Percentiles rank a stretch among this genome's conserved stretches.
These are phyloP conservation scores for Trichosporon sp. DNA, from an alignment of 1,284 basidiomycete species.

Conservation along the genomic window DNA sequence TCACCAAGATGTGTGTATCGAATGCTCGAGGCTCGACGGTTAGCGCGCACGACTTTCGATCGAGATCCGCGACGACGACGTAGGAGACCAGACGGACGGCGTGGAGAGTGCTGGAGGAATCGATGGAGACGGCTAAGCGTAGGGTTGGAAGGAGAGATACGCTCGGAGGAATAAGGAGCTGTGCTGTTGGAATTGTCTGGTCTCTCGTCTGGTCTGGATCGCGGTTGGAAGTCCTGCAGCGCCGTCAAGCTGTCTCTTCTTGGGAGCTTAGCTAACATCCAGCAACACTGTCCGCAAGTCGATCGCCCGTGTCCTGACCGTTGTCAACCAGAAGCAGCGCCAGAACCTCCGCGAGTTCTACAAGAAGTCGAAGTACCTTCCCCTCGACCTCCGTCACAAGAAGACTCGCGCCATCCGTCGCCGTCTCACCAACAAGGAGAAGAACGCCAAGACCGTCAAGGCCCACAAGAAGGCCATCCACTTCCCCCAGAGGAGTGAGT, in stretches of 20 bases:
- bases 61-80: background rate
- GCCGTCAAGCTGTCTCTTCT: background rate
- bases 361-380: slow-evolving; percentile 83
- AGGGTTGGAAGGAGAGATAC: background rate
- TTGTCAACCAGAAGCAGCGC: slow-evolving; percentile 97
- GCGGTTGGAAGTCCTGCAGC: background rate
- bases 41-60: background rate
- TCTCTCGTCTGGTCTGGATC: background rate
- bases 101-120: background rate
- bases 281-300: slow-evolving; percentile 98
- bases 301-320: slow-evolving; percentile 95
- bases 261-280: slow-evolving; percentile 12
- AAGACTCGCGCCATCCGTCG: slow-evolving; percentile 98
- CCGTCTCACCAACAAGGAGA: slow-evolving; percentile 84
- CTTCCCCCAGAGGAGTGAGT: slow-evolving; percentile 63
- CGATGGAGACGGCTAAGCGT: background rate
- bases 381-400: slow-evolving; percentile 96
- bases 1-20: slow-evolving; percentile 85
- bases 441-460: slow-evolving; percentile 74
- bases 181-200: background rate
- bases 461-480: slow-evolving; percentile 89
- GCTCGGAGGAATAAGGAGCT: background rate
- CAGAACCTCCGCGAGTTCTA: slow-evolving; percentile 96
- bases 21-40: too few relatives aligned
- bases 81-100: background rate